phyloP scores from a whole-genome alignment of 192 early-diverging fungal genomes.

The Podila minutissima region DNA sequence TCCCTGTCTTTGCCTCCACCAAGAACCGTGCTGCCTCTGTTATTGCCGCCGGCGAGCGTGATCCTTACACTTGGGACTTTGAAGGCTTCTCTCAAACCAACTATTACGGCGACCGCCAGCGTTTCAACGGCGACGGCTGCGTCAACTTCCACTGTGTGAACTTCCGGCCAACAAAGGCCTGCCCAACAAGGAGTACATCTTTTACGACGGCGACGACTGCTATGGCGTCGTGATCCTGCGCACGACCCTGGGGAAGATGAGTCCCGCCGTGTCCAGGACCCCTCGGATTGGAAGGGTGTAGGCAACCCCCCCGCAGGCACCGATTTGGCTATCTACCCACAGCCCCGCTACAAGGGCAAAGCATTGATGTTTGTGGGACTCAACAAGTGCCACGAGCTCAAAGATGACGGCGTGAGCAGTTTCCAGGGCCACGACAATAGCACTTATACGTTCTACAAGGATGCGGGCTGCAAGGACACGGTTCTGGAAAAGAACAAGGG shows the following conservation, averaged over 20 bases:
- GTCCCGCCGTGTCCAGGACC: constrained; percentile 10
- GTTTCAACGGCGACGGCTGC: constrained; percentile 22
- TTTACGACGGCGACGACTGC: constrained; percentile 19
- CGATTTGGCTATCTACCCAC: constrained; percentile 3
- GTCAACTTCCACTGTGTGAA: constrained; percentile 10
- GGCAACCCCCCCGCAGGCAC: constrained; percentile 7
- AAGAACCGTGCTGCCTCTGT: not conserved
- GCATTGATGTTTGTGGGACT: not conserved
- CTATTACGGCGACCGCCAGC: constrained; percentile 14
- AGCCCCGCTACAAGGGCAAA: constrained; percentile 10
- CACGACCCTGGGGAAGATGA: constrained; percentile 1
- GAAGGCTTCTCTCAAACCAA: constrained; percentile 19
- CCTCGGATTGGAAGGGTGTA: not conserved
- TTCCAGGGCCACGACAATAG: not conserved
- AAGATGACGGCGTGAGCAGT: constrained; percentile 5
- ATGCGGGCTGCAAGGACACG: constrained; percentile 4
- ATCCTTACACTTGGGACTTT: constrained; percentile 19
- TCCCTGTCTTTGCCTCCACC: constrained; percentile 3
- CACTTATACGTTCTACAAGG: constrained; percentile 17
- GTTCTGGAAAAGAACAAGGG: constrained; percentile 10
- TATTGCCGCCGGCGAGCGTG: not conserved
- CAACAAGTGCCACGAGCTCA: constrained; percentile 5
- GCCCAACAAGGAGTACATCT: constrained; percentile 17
- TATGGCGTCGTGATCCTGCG: constrained; percentile 1
- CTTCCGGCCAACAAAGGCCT: constrained; percentile 12